Percentiles rank a stretch among this genome's conserved stretches.
Conservation (phyloP, 2,329 filamentous ascomycete genomes). For the Lecanosticta acicola region DNA sequence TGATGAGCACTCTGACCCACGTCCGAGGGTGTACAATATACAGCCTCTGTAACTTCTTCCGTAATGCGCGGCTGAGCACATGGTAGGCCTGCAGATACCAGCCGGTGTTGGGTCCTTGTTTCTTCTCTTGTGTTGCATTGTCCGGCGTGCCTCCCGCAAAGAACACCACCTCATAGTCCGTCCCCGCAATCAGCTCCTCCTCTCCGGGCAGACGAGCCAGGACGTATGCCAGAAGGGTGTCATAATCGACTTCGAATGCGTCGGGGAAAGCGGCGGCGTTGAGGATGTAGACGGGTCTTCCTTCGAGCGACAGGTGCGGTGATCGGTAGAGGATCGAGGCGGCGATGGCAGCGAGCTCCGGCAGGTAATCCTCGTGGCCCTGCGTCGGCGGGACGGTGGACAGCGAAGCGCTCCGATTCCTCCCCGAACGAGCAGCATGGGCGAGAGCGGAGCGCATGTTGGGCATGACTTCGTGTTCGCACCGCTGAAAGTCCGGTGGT, state of each 20-base stretch:
- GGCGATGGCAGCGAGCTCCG: slow-evolving; percentile 44
- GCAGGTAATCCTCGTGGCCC: slow-evolving; percentile 44
- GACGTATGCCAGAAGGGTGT: slow-evolving; percentile 51
- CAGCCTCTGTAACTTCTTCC: slow-evolving; percentile 51
- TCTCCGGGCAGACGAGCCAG: slow-evolving; percentile 50
- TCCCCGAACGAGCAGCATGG: slow-evolving; percentile 22
- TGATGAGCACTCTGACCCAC: slow-evolving; percentile 52
- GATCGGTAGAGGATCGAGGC: slow-evolving; percentile 52
- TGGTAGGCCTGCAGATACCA: slow-evolving; percentile 56
- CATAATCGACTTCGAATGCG: slow-evolving; percentile 50
- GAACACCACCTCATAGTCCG: slow-evolving; percentile 53
- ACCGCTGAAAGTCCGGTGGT: not conserved
- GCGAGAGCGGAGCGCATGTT: slow-evolving; percentile 30
- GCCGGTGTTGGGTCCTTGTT: slow-evolving; percentile 47
- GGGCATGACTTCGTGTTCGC: not conserved
- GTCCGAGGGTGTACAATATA: slow-evolving; percentile 55
- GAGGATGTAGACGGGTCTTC: slow-evolving; percentile 50
- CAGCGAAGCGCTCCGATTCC: slow-evolving; percentile 38
- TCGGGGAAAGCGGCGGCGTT: slow-evolving; percentile 54
- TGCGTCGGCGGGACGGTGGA: slow-evolving; percentile 43
- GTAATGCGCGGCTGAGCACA: slow-evolving; percentile 49
- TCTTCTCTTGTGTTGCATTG: slow-evolving; percentile 40
- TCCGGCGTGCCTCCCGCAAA: slow-evolving; percentile 51
- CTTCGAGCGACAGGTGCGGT: slow-evolving; percentile 45
- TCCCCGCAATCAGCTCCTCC: slow-evolving; percentile 49